phyloP scores from a whole-genome alignment of 2,329 filamentous ascomycete species.

The Talaromyces verruculosus region DNA sequence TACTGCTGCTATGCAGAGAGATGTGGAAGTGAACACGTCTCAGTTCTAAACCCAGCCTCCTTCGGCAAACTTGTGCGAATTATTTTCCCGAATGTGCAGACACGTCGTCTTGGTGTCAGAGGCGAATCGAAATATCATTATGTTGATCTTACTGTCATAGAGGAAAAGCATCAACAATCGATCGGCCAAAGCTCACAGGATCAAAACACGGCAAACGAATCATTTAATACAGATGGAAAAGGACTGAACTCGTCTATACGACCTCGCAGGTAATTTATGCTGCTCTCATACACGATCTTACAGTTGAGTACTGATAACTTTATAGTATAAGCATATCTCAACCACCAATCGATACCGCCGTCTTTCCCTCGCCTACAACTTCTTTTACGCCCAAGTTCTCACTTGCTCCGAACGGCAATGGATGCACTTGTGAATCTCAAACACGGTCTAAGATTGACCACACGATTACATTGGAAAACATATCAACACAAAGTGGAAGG shows the following conservation, averaged over 20 bases:
- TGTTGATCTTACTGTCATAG: slow-evolving; percentile 51
- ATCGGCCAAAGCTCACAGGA: slow-evolving; percentile 29
- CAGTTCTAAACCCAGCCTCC: slow-evolving; percentile 91
- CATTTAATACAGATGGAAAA: slow-evolving; percentile 28
- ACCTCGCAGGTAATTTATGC: slow-evolving; percentile 32
- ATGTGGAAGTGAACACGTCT: slow-evolving; percentile 90
- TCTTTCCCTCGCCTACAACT: slow-evolving; percentile 42
- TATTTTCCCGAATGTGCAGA: slow-evolving; percentile 93
- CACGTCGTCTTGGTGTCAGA: slow-evolving; percentile 82
- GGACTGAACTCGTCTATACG: slow-evolving; percentile 29
- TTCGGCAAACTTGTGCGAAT: slow-evolving; percentile 97
- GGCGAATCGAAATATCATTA: slow-evolving; percentile 99
- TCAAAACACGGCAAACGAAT: slow-evolving; percentile 26
- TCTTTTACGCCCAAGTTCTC: slow-evolving; percentile 38
- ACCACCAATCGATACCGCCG: slow-evolving; percentile 38
- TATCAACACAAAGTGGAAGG: slow-evolving; percentile 38
- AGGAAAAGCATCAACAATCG: slow-evolving; percentile 44
- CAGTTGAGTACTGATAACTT: background rate
- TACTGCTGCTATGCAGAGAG: slow-evolving; percentile 93
- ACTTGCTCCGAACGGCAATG: slow-evolving; percentile 24
- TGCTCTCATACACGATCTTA: background rate
- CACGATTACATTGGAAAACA: slow-evolving; percentile 39
- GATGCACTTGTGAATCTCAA: slow-evolving; percentile 35
- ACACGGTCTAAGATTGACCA: slow-evolving; percentile 31
- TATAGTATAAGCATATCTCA: slow-evolving; percentile 35